Evolutionary conservation across 1,284 basidiomycete genomes (phyloP), one percentile per base, ranked within the genome.

Genomic region (Austroboletus niveus): DNA sequence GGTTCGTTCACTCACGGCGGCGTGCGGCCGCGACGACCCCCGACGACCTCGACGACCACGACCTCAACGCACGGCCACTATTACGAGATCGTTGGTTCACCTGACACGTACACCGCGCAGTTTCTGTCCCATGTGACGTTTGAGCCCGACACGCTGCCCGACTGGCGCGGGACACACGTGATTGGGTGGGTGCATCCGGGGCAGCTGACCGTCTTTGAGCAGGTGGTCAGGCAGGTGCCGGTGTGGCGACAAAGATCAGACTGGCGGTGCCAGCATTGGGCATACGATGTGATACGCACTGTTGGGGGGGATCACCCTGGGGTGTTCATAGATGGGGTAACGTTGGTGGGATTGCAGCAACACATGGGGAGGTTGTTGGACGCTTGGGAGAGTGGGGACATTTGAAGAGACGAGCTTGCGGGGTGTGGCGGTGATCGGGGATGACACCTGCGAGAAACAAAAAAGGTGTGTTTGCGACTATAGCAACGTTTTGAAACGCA

Each of bases 361-460:
- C 58, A 57, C 7, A 69, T 66, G 65, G 48, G 45, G 15, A 49
- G 39, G 29, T 39, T 66, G 9, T 45, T 69, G 47, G 63, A 66
- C 0, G 65, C 57, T 42, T 69, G 66, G 65, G 67, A 66, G 48
- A 57, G 42, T 8, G 66, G 66, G 6, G 60, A 69, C 20, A 67
- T 67, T 31, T 64, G 48, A 62, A 5, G 36, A 14, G 6, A 14
- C n/a, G 12, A 20, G 36, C 12, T 15, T 38, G 35, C 15, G 34
- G 34, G 15, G n/a, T 38, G 20, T 11, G 20, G 14, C 15, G 36
- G 36, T 15, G 9, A n/a, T 55, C 50, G 43, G 41, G 44, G 45
- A 59, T 46, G n/a, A 9, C 29, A 9, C 29, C 29, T 29, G 29
- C 29, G 40, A 11, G 15, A 29, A 20, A 2, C 15, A 24, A 24